Conservation (phyloP, 306 rosid species). For the Glycine tomentella region DNA sequence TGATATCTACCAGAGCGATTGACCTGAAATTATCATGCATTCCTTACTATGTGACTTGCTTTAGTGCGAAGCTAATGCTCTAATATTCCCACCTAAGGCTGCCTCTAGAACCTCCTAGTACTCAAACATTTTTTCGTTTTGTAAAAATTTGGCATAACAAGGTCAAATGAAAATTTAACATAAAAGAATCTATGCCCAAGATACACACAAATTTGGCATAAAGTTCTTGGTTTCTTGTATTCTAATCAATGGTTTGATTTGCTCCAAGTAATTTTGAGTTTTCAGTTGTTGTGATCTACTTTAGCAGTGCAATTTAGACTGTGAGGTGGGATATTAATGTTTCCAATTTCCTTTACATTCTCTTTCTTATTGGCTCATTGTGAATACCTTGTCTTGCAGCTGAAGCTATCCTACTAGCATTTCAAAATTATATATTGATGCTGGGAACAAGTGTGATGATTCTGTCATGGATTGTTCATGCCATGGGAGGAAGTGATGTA, state of each 20-base stretch:
- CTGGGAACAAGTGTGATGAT: conserved; percentile 96
- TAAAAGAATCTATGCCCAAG: neutral
- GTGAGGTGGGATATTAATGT: neutral
- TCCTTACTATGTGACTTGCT: too few relatives aligned
- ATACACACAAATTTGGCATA: neutral
- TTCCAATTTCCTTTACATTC: neutral
- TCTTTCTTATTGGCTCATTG: conserved; percentile 25
- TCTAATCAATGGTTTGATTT: conserved; percentile 34
- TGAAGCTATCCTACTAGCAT: conserved; percentile 87
- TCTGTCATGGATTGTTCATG: conserved; percentile 81
- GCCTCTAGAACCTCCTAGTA: too few relatives aligned
- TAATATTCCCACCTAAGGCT: too few relatives aligned
- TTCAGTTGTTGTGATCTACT: conserved; percentile 10
- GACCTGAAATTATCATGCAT: too few relatives aligned
- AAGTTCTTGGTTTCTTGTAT: neutral
- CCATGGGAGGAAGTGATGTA: conserved; percentile 95
- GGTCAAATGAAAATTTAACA: too few relatives aligned
- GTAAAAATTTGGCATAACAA: too few relatives aligned
- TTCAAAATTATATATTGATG: conserved; percentile 96
- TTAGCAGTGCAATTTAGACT: conserved; percentile 18
- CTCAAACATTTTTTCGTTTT: too few relatives aligned
- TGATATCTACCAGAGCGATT: too few relatives aligned
- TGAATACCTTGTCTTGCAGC: conserved; percentile 63
- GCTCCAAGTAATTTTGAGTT: conserved; percentile 35
- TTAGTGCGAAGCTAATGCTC: too few relatives aligned